Evolutionary conservation across 1,139 yeast species (phyloP), one percentile per base, ranked within the genome.

Genomic region (Sugiyamaella japonica): DNA sequence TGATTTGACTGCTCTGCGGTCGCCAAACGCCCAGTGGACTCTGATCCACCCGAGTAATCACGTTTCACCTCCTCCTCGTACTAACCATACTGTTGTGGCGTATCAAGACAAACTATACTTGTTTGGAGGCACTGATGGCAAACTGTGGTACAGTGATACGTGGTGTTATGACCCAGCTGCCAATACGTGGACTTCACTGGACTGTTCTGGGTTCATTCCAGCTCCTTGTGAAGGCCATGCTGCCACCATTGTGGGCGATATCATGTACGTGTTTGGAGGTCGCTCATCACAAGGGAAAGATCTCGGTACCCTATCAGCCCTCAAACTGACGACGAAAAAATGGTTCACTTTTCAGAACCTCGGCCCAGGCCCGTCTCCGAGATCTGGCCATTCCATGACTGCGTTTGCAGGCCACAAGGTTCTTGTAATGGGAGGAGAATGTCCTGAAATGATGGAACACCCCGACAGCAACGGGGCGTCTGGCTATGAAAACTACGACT

Each of bases 331-430:
- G 54, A 80, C 88, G 13, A 76, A 81, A 49, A 82, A 82, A 48
- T 89, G 96, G 96, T 82, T 81, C 62, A 83, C 83, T 58, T 79
- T 88, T 64, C 79, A 77, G 57, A 76, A 76, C 56, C 73, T 80
- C 55, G 77, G 80, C 25, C 76, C 77, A 12, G 79, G 83, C 12
- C 97, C 98, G 3, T 86, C 91, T 45, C 84, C 95, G 16, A 82
- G 97, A 63, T 88, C 95, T 59, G 99, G 99, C n/a, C 99, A 93
- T 70, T 83, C 97, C 8, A 76, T 93, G 76, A 85, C 97, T 1
- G 82, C 85, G 56, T 77, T 87, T 51, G 81, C 76, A 49, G 81
- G 80, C 58, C 83, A 88, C 66, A 88, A 85, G 70, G 70, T 93
- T 52, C 69, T 91, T 28, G 83, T 93, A 20, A 85, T 95, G 88